phyloP scores from a whole-genome alignment of 805 yeast species.

The Schizosaccharomyces octosporus region DNA sequence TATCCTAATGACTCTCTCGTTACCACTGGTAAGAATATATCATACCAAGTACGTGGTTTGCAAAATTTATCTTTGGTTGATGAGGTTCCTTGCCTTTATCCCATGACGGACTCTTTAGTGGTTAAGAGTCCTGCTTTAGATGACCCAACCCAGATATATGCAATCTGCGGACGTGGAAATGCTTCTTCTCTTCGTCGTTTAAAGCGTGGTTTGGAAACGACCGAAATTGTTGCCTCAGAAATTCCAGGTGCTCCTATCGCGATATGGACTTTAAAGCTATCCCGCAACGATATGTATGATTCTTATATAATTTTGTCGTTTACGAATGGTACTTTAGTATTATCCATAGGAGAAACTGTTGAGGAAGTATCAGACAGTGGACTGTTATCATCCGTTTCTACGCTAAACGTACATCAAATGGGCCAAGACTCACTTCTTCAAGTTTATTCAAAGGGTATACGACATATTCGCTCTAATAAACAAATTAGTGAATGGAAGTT shows the following conservation, averaged over 20 bases:
- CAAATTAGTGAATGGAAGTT: conserved; percentile 50
- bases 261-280: conserved; percentile 38
- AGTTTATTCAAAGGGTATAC: conserved; percentile 43
- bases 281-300: conserved; percentile 24
- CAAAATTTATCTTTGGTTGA: conserved; percentile 39
- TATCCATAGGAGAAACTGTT: conserved; percentile 57
- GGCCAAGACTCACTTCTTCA: conserved; percentile 45
- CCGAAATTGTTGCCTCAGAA: conserved; percentile 47
- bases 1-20: conserved; percentile 15
- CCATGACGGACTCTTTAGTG: conserved; percentile 23
- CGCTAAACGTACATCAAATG: conserved; percentile 45
- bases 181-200: conserved; percentile 24
- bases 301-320: conserved; percentile 42
- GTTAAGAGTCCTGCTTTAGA: conserved; percentile 10
- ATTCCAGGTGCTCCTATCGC: conserved; percentile 40
- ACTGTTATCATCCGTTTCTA: conserved; percentile 28
- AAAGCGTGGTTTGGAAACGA: conserved; percentile 33
- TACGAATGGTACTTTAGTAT: conserved; percentile 40
- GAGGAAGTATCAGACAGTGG: conserved; percentile 51
- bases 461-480: conserved; percentile 23
- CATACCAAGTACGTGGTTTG: conserved; percentile 10
- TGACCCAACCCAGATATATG: conserved; percentile 16
- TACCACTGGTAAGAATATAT: not conserved
- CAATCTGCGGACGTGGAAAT: conserved; percentile 20
- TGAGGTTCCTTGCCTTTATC: conserved; percentile 24